Evolutionary conservation across 257 asterid species (phyloP).

Genomic region (Leonotis leonurus): DNA sequence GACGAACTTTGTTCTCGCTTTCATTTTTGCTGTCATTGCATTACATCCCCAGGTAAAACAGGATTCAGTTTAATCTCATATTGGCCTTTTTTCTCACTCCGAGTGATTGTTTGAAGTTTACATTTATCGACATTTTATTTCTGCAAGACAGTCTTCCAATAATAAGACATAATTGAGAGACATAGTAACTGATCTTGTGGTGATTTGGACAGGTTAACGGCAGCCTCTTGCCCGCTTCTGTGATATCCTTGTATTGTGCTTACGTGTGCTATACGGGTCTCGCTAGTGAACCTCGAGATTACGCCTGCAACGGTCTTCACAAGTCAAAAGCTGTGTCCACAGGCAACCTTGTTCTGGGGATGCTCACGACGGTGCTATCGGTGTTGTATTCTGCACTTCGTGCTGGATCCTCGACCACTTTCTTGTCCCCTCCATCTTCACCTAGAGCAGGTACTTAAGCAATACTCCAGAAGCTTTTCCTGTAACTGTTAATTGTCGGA

Average conservation of each 20-base stretch:
- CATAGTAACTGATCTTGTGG: background rate
- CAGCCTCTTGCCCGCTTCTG: conserved; percentile 95
- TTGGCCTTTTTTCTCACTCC: background rate
- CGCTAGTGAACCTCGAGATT: conserved; percentile 83
- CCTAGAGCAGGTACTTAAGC: conserved; percentile 68
- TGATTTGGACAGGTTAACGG: conserved; percentile 70
- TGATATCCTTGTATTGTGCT: conserved; percentile 88
- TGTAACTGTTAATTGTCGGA: background rate
- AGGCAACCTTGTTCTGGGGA: conserved; percentile 82
- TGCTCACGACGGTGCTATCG: conserved; percentile 87
- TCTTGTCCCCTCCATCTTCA: conserved; percentile 87
- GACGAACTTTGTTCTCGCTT: conserved; percentile 73
- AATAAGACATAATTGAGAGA: background rate
- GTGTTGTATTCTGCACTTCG: conserved; percentile 90
- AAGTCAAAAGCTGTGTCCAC: conserved; percentile 63
- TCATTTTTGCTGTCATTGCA: conserved; percentile 68
- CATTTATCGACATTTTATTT: too few relatives aligned
- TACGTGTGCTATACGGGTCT: conserved; percentile 91
- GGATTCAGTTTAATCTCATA: background rate
- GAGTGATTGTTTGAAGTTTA: background rate
- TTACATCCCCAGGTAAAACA: conserved; percentile 72
- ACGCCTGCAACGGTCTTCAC: conserved; percentile 84
- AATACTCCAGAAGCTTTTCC: background rate
- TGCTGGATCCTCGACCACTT: conserved; percentile 92
- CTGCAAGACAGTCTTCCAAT: background rate